Base-by-base conservation (phyloP, 345 rosid species). In the Populus alba region DNA sequence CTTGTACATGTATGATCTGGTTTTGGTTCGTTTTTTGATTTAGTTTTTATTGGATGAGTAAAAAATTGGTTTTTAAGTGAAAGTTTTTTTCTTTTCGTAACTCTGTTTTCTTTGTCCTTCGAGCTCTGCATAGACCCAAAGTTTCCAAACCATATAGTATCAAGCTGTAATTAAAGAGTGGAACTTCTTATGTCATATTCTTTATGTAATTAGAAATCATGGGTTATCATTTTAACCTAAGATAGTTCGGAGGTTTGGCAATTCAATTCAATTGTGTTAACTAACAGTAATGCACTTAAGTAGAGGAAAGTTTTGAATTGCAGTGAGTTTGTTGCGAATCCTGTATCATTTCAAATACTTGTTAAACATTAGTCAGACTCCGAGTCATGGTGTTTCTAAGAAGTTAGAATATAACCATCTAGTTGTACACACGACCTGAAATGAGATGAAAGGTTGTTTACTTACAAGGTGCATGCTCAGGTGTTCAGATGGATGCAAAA, bases 401-500 rank as follows among this genome's bases (percentile, higher is more conserved):
- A 61, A 61, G 25, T 61, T 61, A 61, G 66, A 61, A 20, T 61
- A 27, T 61, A 1, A 22, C 29, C 31, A 13, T 61, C 2, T 61
- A 12, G 13, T 9, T 61, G 66, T 16, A 47, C 53, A 15, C 53
- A 15, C 18, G 17, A 47, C 53, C 18, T 47, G 18, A 33, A 1
- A 63, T 17, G 45, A 65, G 33, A 25, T 15, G 23, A 5, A 12
- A 37, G 31, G 66, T 72, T 47, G 3, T 38, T 31, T 22, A 55
- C 22, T 55, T 59, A 45, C 37, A 57, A 57, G 31, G 75, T 72
- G 25, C 22, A 31, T 59, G 15, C 77, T 45, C 81, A 92, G 98
- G 98, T 92, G 74, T 95, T 92, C 88, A 92, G 98, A 79, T 95
- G 98, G 98, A 95, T 95, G 98, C 98, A 95, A 87, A 95, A 89